Conservation (phyloP, 805 yeast species). For the Pichia scutulata region DNA sequence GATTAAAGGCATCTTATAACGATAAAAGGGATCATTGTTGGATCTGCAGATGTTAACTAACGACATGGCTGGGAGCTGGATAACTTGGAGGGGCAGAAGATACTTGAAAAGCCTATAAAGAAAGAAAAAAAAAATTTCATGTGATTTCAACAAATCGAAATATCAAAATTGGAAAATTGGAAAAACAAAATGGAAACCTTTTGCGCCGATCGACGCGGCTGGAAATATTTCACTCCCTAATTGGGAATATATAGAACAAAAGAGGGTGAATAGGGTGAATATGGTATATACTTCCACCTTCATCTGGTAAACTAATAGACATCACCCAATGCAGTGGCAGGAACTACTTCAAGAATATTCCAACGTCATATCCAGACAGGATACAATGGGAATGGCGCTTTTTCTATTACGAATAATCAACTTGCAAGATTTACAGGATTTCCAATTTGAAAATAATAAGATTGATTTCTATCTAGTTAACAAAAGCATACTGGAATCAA, state of each 20-base stretch:
- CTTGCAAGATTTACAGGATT: background rate
- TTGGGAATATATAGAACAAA: too few relatives aligned
- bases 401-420: slow-evolving; percentile 1
- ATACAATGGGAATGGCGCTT: slow-evolving; percentile 1
- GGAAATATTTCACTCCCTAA: too few relatives aligned
- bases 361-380: background rate
- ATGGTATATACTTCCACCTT: too few relatives aligned
- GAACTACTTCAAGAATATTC: background rate
- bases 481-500: background rate
- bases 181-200: background rate
- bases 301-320: too few relatives aligned
- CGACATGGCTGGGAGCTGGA: slow-evolving; percentile 56
- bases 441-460: background rate
- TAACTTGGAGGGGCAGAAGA: too few relatives aligned
- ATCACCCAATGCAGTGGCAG: background rate
- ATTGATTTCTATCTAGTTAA: background rate
- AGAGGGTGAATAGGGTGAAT: too few relatives aligned
- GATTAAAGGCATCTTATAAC: slow-evolving; percentile 98
- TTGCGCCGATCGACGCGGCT: background rate
- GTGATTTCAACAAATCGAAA: too few relatives aligned
- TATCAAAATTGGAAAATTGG: too few relatives aligned
- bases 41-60: slow-evolving; percentile 92
- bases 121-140: too few relatives aligned
- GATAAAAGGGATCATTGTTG: slow-evolving; percentile 96
- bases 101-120: too few relatives aligned